These are phyloP conservation scores for Helichrysum umbraculigerum DNA, from an alignment of 129 eudicot species.

Conservation along the genomic window DNA sequence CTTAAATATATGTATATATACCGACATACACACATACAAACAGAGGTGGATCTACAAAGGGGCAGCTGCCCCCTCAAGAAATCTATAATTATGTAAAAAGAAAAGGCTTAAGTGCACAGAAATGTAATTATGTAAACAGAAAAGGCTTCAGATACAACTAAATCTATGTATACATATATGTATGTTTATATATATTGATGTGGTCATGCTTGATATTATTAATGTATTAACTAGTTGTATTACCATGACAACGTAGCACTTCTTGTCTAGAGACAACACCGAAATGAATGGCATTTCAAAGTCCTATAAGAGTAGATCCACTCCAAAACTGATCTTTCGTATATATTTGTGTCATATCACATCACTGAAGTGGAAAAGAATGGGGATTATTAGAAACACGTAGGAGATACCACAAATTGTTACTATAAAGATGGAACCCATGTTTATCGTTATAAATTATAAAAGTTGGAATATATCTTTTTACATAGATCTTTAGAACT, in stretches of 20 bases:
- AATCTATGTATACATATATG: no score
- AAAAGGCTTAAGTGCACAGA: no score
- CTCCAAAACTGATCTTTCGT: constrained; percentile 8
- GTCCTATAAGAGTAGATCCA: background rate
- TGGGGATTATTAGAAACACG: background rate
- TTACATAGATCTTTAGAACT: background rate
- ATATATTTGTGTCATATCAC: background rate
- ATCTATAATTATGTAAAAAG: no score
- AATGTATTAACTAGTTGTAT: background rate
- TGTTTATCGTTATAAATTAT: background rate
- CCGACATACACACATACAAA: background rate
- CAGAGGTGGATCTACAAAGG: background rate
- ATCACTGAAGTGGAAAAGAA: constrained; percentile 6
- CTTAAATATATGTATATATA: background rate
- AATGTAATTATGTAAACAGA: no score
- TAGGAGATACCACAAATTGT: background rate
- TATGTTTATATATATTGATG: background rate
- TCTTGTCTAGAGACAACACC: background rate
- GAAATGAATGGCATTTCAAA: background rate
- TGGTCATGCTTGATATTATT: background rate
- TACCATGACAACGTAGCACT: background rate
- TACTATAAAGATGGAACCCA: background rate
- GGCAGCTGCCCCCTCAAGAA: background rate
- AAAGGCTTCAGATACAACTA: no score
- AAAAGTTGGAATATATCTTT: background rate